Percentiles rank a stretch among this genome's conserved stretches.
Conservation (phyloP, 2,329 filamentous ascomycete species). For the Dothiorella sarmentorum region DNA sequence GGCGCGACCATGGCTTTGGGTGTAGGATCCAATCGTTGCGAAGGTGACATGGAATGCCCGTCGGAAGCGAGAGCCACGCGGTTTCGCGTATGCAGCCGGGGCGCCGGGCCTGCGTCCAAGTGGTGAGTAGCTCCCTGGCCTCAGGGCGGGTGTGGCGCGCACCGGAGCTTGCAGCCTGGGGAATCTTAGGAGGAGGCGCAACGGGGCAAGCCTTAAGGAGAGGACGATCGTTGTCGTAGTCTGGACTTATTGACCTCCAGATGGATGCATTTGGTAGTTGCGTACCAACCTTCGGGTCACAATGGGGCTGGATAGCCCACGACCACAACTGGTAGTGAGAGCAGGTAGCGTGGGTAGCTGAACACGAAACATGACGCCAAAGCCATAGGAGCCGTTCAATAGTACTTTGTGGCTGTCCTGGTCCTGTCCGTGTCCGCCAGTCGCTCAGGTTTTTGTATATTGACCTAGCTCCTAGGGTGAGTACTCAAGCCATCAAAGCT, state of each 20-base stretch:
- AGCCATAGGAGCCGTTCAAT: too few relatives aligned
- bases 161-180: neutral
- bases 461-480: too few relatives aligned
- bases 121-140: neutral
- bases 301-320: too few relatives aligned
- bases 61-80: neutral
- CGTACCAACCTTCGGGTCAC: neutral
- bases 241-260: neutral
- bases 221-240: neutral
- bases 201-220: neutral
- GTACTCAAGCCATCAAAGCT: too few relatives aligned
- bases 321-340: too few relatives aligned
- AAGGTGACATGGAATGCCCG: neutral
- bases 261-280: neutral
- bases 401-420: too few relatives aligned
- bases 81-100: neutral
- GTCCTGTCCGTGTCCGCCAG: too few relatives aligned
- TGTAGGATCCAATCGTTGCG: constrained; percentile 2
- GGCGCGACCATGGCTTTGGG: constrained; percentile 1
- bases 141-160: constrained; percentile 8
- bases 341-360: too few relatives aligned
- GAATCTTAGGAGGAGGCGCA: neutral
- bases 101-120: constrained; percentile 1
- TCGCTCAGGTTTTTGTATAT: too few relatives aligned
- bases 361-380: too few relatives aligned